Evolutionary conservation across 1,139 yeast species (phyloP).

Genomic region (Ogataea hybrid): DNA sequence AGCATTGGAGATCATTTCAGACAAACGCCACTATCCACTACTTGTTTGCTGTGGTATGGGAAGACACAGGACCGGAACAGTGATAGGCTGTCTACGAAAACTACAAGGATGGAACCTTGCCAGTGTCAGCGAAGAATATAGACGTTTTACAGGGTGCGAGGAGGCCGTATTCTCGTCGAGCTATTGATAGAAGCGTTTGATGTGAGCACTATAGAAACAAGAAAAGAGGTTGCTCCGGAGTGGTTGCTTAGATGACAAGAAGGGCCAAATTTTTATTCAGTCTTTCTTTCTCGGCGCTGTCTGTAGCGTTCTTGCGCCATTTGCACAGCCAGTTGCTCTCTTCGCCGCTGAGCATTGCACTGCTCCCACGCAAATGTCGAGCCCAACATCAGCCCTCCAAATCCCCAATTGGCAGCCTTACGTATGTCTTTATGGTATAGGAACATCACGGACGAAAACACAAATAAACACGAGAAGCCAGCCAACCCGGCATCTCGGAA

Average conservation of each 20-base stretch:
- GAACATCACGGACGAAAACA: slow-evolving; percentile 70
- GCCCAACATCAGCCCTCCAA: slow-evolving; percentile 78
- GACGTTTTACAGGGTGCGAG: slow-evolving; percentile 87
- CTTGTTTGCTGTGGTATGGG: slow-evolving; percentile 98
- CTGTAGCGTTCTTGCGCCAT: slow-evolving; percentile 49
- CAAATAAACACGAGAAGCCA: slow-evolving; percentile 84
- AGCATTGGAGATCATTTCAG: slow-evolving; percentile 73
- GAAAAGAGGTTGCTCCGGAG: slow-evolving; percentile 48
- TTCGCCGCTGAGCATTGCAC: slow-evolving; percentile 70
- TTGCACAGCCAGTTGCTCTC: slow-evolving; percentile 59
- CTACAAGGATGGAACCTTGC: slow-evolving; percentile 96
- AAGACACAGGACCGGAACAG: slow-evolving; percentile 93
- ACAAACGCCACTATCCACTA: slow-evolving; percentile 74
- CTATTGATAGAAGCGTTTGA: slow-evolving; percentile 84
- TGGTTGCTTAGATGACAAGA: slow-evolving; percentile 35
- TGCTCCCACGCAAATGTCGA: slow-evolving; percentile 91
- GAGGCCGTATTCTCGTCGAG: slow-evolving; percentile 90
- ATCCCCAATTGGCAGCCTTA: slow-evolving; percentile 76
- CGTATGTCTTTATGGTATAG: slow-evolving; percentile 61
- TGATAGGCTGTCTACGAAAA: slow-evolving; percentile 86
- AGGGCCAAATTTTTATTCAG: slow-evolving; percentile 3
- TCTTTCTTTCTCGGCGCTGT: slow-evolving; percentile 21
- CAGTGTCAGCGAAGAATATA: slow-evolving; percentile 87
- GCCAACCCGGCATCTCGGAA: slow-evolving; percentile 86
- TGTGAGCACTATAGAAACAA: slow-evolving; percentile 50